Evolutionary conservation across 768 basidiomycete species (phyloP), one percentile per base, ranked within the genome.

Genomic region (Pisolithus tinctorius): DNA sequence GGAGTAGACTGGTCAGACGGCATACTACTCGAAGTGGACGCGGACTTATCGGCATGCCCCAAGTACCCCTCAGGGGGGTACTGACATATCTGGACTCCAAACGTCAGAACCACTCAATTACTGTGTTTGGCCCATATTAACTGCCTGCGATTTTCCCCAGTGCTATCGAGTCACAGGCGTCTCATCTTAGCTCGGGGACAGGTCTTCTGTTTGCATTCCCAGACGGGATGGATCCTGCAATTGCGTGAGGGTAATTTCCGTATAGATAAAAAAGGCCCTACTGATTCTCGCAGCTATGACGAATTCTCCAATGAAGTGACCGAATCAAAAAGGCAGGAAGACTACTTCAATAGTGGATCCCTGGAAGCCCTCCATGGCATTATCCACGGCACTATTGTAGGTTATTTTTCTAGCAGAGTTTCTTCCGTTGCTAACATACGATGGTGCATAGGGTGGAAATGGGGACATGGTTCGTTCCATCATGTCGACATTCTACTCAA

Each of bases 221-320:
- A 16, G 58, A 60, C 29, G 34, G 27, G 10, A 52, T 53, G 47
- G 38, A 58, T 39, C 16, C 54, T n/a, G 43, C 50, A 17, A n/a
- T 42, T 29, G 49, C 52, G 62, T 60, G 41, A 52, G 45, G 17
- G 27, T 9, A n/a, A 37, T 7, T 17, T 11, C 23, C 8, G 42
- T 6, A 20, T 5, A 1, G 9, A 16, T 36, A 31, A 39, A 29
- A 17, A 25, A 9, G 17, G 25, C 16, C 6, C 37, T 25, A 27
- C 58, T 29, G 2, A 51, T 42, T 13, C 14, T n/a, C 43, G 17
- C 17, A 65, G 64, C 25, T 65, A 64, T 44, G 63, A 66, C 17
- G 58, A 63, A 11, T 67, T 64, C 36, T 66, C 64, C n/a, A 65
- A 65, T 53, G 54, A 55, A 5, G 49, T 25, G 6, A 52, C 57